These are phyloP conservation scores for Golubevia pallescens DNA, from an alignment of 1,284 basidiomycete species.

Conservation along the genomic window DNA sequence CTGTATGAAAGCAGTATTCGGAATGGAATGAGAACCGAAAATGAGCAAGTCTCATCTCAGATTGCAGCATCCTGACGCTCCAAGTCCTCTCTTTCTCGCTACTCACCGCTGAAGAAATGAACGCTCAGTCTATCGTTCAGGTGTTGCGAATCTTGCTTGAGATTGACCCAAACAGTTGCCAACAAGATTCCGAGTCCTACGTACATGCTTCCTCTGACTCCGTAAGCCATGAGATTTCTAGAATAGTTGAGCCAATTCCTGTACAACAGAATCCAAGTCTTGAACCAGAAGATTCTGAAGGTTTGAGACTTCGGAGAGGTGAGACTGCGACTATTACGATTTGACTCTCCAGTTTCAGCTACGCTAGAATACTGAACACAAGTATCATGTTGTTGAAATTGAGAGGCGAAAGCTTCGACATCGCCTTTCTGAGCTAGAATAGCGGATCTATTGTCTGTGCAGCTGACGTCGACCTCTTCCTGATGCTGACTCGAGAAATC, in stretches of 20 bases:
- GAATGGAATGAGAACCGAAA: constrained; percentile 67
- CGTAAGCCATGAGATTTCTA: constrained; percentile 71
- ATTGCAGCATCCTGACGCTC: no score
- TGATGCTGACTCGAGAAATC: constrained; percentile 32
- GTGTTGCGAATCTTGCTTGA: constrained; percentile 64
- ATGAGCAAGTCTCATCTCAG: constrained; percentile 44
- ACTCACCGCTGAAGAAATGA: constrained; percentile 41
- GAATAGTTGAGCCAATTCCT: constrained; percentile 27
- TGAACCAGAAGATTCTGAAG: neutral
- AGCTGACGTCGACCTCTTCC: no score
- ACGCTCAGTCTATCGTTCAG: constrained; percentile 64
- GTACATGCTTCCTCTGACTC: constrained; percentile 73
- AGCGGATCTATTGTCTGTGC: no score
- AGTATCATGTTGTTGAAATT: no score
- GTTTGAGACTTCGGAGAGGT: neutral
- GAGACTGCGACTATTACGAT: no score
- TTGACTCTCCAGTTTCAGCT: no score
- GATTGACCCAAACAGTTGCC: constrained; percentile 71
- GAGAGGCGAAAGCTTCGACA: neutral
- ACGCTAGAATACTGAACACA: no score
- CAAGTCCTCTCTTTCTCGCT: no score
- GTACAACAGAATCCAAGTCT: neutral
- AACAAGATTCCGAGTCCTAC: constrained; percentile 70
- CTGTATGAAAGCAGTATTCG: constrained; percentile 35
- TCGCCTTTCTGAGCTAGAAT: neutral